Conservation (phyloP, 306 rosid species). For the Sindora glabra region DNA sequence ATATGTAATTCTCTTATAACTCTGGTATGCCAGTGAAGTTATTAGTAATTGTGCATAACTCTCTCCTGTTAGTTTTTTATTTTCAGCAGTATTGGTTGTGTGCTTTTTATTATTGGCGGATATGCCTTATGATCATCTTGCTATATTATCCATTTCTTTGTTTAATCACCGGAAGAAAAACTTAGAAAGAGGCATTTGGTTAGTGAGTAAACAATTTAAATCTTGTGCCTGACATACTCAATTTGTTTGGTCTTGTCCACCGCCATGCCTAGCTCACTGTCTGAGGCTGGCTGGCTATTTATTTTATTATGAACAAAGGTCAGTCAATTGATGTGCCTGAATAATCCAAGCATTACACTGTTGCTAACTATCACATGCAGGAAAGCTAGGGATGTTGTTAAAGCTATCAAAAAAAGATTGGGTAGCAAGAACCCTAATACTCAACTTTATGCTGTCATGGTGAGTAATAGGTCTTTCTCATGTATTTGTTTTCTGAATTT, state of each 20-base stretch:
- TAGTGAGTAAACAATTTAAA: too few species aligned
- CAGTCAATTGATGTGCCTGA: constrained; percentile 3
- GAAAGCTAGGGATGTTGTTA: constrained; percentile 67
- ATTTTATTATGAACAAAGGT: constrained; percentile 6
- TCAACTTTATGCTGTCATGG: constrained; percentile 79
- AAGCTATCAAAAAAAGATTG: constrained; percentile 75
- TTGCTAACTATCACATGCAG: constrained; percentile 36
- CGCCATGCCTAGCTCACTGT: not conserved
- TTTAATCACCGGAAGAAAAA: too few species aligned
- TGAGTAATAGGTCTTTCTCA: too few species aligned
- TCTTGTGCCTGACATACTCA: constrained; percentile 6
- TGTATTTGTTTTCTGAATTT: too few species aligned
- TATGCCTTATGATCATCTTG: not conserved
- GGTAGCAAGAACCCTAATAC: constrained; percentile 63
- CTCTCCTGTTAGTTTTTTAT: not conserved
- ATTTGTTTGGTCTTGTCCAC: not conserved
- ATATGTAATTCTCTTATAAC: too few species aligned
- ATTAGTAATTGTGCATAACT: too few species aligned
- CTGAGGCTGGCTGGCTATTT: not conserved
- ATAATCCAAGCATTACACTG: not conserved
- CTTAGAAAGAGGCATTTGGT: too few species aligned
- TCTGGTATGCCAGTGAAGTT: too few species aligned
- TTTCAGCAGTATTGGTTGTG: not conserved
- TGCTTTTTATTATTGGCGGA: not conserved
- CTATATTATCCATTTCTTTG: not conserved